Percentiles rank a stretch among this genome's conserved stretches.
Evolutionary conservation across 495 filamentous ascomycete species (phyloP).

Genomic region (Lasiosphaeriaceae sp.): DNA sequence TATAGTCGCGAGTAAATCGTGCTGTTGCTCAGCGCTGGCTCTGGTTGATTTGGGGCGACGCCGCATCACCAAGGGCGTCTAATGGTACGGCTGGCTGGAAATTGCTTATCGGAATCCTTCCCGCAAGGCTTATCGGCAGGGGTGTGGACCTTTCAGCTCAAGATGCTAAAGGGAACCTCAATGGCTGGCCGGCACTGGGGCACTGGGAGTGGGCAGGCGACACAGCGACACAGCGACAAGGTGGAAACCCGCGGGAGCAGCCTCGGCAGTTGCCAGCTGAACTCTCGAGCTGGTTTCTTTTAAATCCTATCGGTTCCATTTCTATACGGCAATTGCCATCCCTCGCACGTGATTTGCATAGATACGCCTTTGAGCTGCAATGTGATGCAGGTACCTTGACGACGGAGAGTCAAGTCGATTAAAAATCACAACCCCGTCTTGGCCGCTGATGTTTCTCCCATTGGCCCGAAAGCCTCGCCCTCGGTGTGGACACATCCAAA

Average conservation of each 20-base stretch:
- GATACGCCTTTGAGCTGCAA: too few relatives aligned
- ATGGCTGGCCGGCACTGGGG: background rate
- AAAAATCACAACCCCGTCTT: too few relatives aligned
- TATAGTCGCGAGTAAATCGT: background rate
- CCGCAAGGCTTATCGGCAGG: slow-evolving; percentile 28
- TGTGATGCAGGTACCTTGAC: too few relatives aligned
- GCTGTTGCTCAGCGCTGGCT: slow-evolving; percentile 1
- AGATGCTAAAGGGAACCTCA: slow-evolving; percentile 12
- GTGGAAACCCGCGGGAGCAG: background rate
- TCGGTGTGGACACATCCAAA: too few relatives aligned
- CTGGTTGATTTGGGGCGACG: slow-evolving; percentile 8
- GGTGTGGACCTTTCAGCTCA: slow-evolving; percentile 17
- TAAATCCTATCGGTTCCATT: too few relatives aligned
- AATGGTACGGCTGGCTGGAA: slow-evolving; percentile 22
- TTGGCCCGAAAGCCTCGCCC: too few relatives aligned
- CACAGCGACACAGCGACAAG: background rate
- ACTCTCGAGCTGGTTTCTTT: background rate
- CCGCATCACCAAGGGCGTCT: slow-evolving; percentile 12
- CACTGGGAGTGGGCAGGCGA: background rate
- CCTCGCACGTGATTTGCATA: too few relatives aligned
- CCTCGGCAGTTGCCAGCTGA: slow-evolving; percentile 12
- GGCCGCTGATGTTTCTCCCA: too few relatives aligned
- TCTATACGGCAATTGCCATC: too few relatives aligned
- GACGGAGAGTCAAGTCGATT: too few relatives aligned
- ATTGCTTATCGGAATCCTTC: slow-evolving; percentile 29